These are phyloP conservation scores for Papiliotrema nemorosa DNA, from an alignment of 1,284 basidiomycete genomes.

Conservation along the genomic window DNA sequence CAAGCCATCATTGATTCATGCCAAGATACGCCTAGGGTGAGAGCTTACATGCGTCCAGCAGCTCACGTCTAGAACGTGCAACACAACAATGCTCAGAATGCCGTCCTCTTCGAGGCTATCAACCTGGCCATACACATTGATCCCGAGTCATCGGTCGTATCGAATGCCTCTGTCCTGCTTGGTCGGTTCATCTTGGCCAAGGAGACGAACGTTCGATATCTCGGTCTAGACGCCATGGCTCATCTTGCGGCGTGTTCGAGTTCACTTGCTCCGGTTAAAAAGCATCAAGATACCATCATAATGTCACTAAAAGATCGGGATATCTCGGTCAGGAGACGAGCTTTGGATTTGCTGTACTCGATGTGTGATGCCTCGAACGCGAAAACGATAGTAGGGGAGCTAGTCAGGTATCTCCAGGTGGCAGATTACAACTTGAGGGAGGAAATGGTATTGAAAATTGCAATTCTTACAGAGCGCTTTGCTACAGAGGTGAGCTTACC, in stretches of 20 bases:
- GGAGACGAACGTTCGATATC: constrained; percentile 97
- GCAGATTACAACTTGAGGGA: constrained; percentile 95
- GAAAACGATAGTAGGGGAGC: constrained; percentile 88
- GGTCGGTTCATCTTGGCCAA: constrained; percentile 95
- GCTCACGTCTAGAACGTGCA: constrained; percentile 70
- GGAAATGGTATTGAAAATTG: constrained; percentile 98
- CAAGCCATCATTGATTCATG: constrained; percentile 90
- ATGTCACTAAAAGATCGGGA: constrained; percentile 92
- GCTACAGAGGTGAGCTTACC: constrained; percentile 65
- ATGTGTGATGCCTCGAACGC: constrained; percentile 98
- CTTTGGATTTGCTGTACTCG: constrained; percentile 92
- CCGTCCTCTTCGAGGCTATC: constrained; percentile 98
- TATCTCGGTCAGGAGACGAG: constrained; percentile 90
- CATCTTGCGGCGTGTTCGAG: constrained; percentile 92
- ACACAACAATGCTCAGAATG: constrained; percentile 97
- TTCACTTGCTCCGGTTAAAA: constrained; percentile 86
- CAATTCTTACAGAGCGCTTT: constrained; percentile 96
- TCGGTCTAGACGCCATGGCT: constrained; percentile 97
- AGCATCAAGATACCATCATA: constrained; percentile 94
- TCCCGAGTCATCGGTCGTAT: constrained; percentile 82
- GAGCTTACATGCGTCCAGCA: not conserved
- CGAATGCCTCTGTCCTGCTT: constrained; percentile 83
- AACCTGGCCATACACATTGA: constrained; percentile 95
- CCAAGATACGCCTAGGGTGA: constrained; percentile 70
- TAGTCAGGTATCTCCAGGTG: constrained; percentile 85